A percentile compares a stretch with the other conserved stretches of the same genome.
These are phyloP conservation scores for Furculomyces boomerangus DNA, from an alignment of 371 early-diverging fungal species.

Conservation along the genomic window DNA sequence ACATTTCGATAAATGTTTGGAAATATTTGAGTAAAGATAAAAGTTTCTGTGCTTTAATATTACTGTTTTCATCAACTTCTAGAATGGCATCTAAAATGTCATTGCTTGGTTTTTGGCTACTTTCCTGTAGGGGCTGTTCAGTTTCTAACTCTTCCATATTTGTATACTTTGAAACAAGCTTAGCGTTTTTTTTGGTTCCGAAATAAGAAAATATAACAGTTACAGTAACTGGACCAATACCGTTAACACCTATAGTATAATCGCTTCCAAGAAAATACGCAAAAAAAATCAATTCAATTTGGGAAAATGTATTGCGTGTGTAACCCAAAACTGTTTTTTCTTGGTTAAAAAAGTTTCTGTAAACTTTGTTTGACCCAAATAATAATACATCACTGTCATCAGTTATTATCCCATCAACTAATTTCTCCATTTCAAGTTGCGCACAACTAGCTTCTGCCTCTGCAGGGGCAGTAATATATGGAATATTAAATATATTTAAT, in stretches of 20 bases:
- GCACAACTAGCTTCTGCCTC: constrained; percentile 99
- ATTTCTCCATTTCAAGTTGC: constrained; percentile 32
- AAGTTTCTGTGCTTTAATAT: neutral
- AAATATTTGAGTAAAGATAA: neutral
- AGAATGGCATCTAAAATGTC: no score
- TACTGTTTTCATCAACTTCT: neutral
- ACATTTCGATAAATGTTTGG: neutral
- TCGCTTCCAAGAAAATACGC: constrained; percentile 94
- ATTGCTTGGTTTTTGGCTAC: no score
- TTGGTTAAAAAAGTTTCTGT: constrained; percentile 90
- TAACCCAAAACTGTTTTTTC: constrained; percentile 77
- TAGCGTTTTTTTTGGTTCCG: constrained; percentile 11
- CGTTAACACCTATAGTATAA: constrained; percentile 89
- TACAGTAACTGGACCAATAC: constrained; percentile 88
- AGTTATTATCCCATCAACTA: constrained; percentile 95
- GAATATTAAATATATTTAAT: constrained; percentile 87
- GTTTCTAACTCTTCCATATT: constrained; percentile 11
- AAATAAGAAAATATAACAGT: constrained; percentile 56
- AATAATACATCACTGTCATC: constrained; percentile 98
- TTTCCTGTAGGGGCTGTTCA: no score
- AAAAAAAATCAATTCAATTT: constrained; percentile 61
- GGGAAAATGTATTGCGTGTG: constrained; percentile 4
- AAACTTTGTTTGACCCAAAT: constrained; percentile 75
- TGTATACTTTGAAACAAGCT: neutral
- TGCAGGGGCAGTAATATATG: constrained; percentile 85